These are phyloP conservation scores for Buxus sempervirens DNA, from an alignment of 164 flowering plant species.

Conservation along the genomic window DNA sequence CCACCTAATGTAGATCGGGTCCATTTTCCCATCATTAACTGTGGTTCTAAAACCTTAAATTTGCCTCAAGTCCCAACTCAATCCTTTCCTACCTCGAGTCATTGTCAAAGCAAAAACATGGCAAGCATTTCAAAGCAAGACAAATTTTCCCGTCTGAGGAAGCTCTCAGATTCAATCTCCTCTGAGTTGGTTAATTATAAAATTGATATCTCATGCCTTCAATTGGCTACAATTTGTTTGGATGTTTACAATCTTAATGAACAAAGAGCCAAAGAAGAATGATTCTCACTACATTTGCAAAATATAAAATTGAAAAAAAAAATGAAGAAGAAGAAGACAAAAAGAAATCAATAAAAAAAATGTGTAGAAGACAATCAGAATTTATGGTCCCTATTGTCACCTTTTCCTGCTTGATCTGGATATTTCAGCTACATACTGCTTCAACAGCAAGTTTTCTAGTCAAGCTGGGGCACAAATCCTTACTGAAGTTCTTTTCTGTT, in stretches of 20 bases:
- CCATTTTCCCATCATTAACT: too few relatives aligned
- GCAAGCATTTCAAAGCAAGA: not conserved
- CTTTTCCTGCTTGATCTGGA: not conserved
- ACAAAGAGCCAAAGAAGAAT: not conserved
- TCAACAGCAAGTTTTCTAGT: constrained; percentile 67
- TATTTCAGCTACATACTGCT: constrained; percentile 53
- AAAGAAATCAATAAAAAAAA: too few relatives aligned
- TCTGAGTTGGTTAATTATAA: not conserved
- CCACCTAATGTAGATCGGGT: too few relatives aligned
- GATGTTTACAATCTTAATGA: not conserved
- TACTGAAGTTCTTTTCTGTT: constrained; percentile 40
- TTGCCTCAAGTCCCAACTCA: too few relatives aligned
- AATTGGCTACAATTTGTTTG: not conserved
- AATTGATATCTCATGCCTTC: too few relatives aligned
- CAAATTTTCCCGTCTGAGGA: not conserved
- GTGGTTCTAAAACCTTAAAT: too few relatives aligned
- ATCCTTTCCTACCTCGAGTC: not conserved
- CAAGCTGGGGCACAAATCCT: constrained; percentile 38
- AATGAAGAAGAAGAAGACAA: not conserved
- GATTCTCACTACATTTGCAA: not conserved
- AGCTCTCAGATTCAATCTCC: not conserved
- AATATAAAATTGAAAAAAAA: not conserved
- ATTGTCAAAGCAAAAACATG: not conserved
- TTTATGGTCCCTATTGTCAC: not conserved
- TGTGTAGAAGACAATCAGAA: not conserved